Evolutionary conservation across 129 eudicot genomes (phyloP), one percentile per base, ranked within the genome.

Genomic region (Pseudognaphalium luteoalbum): DNA sequence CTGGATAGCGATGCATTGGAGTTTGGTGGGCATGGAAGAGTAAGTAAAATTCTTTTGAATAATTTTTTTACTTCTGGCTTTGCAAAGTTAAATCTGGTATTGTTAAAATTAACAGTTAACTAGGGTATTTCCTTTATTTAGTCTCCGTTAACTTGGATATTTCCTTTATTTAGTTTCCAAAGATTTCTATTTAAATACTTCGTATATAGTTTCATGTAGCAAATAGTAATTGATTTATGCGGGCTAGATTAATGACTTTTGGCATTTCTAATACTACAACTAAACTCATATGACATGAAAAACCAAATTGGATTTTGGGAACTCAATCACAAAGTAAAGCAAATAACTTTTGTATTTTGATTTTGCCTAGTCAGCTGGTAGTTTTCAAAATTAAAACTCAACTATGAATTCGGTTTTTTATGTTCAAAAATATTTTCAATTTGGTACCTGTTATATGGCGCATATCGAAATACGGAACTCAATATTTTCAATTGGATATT

Each of bases 1-100:
- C 81, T 95, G 74, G 99, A 95, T 61, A 95, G 97, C 57, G 99
- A 95, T 81, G 97, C 97, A 15, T 83, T 86, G 85, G 96, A 89
- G 68, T 95, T 91, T 33, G 99, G 99, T 70, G 99, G 99, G 72
- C 91, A 76, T 80, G 99, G 96, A 87, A 89, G 97, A 74, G 99
- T 95, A 89, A 89, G 96, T 66, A 77, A 66, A n/a, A 68, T 59
- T 33, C 25, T 22, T 30, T 10, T 11, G 12, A 62, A 28, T 62
- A 29, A 37, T 39, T 44, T 2, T 16, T 25, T 5, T 25, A 41
- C 68, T 28, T 60, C 30, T 28, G 22, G 20, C 69, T 19, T 32
- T 30, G 35, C 68, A 9, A 30, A 30, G 68, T 77, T 50, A 10
- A 42, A 42, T 42, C 25, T 68, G 12, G 2, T 68, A 41, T 68